Base-by-base conservation (phyloP, 177 flowering plant species). In the Vitis hybrid region DNA sequence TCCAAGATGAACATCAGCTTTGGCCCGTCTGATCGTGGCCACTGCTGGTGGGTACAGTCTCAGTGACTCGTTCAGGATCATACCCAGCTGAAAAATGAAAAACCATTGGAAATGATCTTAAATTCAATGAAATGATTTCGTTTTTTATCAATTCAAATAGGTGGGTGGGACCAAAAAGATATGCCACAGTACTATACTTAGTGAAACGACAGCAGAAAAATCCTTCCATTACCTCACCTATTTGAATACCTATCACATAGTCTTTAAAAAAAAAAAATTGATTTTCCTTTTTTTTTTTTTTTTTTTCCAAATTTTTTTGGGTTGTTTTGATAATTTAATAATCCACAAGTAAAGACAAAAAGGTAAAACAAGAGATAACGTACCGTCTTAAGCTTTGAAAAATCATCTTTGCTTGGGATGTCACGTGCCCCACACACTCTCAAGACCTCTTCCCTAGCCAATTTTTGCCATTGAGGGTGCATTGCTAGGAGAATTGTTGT, bases 401-500 rank as follows among this genome's bases (percentile, higher is more conserved):
- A 75, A 73, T 89, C 84, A 79, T 89, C 97, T 74, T 86, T 89
- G 77, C 90, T 77, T 73, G 98, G 98, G 51, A 77, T 49, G 75
- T 85, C 94, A 87, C 94, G 95, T 84, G 95, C 71, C 48, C 95
- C 98, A 51, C 97, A 95, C 72, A 90, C 90, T 60, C 75, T 79
- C 22, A 91, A 56, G 6, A 95, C 92, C 85, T 95, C 99, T 45
- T 84, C 97, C 81, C 99, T 96, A 84, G 99, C 99, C 78, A 58
- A 72, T 22, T 66, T 81, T 79, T 95, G 99, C 99, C 99, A 95
- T 60, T 84, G 84, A 8, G 98, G 98, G 79, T 93, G 94, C 97
- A 93, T 93, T 51, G 99, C 98, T 4, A 95, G 80, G 21, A 95
- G 79, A 29, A 95, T 85, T 21, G 92, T 87, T 1, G 93, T 92